Percentiles rank a stretch among this genome's conserved stretches.
Evolutionary conservation across 768 basidiomycete species (phyloP).

Genomic region (Boletus rufocinnamomeus): DNA sequence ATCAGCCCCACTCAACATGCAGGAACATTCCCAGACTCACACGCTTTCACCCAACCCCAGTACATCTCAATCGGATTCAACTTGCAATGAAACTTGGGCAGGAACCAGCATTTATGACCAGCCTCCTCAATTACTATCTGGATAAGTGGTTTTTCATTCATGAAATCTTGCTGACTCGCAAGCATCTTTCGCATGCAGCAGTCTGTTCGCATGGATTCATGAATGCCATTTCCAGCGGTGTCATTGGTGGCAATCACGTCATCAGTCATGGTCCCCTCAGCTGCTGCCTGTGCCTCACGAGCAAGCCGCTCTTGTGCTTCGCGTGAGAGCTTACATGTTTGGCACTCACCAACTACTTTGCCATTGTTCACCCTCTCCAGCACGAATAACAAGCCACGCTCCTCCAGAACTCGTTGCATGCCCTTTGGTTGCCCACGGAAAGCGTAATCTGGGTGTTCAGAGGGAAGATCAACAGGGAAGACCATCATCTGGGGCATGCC

Average conservation of each 20-base stretch:
- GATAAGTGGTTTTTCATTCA: conserved; percentile 23
- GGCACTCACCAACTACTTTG: neutral
- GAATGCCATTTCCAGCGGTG: too few relatives aligned
- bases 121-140: conserved; percentile 18
- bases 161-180: conserved; percentile 32
- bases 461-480: neutral
- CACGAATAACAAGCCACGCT: conserved; percentile 16
- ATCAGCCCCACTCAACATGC: too few relatives aligned
- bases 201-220: conserved; percentile 8
- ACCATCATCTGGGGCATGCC: too few relatives aligned
- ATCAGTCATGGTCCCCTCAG: too few relatives aligned
- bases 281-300: neutral
- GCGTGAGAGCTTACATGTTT: neutral
- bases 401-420: conserved; percentile 21
- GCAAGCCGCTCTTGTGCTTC: neutral
- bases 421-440: conserved; percentile 28
- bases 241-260: neutral
- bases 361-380: neutral
- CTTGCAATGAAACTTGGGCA: too few relatives aligned
- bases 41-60: conserved; percentile 3
- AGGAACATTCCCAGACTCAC: neutral
- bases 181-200: conserved; percentile 34
- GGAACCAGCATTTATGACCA: conserved; percentile 34
- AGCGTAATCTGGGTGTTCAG: neutral
- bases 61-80: conserved; percentile 9